phyloP scores from a whole-genome alignment of 106 monocot genomes.

The Platanthera guangdongensis region DNA sequence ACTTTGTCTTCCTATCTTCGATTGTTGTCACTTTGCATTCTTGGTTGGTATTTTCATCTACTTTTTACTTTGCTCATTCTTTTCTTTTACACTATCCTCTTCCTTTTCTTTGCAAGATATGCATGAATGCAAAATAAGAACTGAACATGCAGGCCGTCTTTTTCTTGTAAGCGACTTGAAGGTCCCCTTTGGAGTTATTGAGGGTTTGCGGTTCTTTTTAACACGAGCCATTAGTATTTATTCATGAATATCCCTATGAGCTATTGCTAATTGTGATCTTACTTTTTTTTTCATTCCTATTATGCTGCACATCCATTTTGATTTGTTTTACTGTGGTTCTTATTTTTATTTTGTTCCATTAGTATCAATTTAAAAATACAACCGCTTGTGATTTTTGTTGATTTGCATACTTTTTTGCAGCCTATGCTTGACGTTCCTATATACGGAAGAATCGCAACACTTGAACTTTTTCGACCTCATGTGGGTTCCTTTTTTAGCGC shows the following conservation, averaged over 20 bases:
- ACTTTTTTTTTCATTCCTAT: background rate
- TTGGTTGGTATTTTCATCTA: background rate
- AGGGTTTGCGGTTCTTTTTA: background rate
- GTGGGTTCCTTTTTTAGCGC: conserved; percentile 29
- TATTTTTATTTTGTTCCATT: background rate
- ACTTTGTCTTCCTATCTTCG: background rate
- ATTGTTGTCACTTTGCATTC: background rate
- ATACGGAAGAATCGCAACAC: conserved; percentile 97
- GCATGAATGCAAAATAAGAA: background rate
- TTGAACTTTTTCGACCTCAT: conserved; percentile 98
- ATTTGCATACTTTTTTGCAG: conserved; percentile 29
- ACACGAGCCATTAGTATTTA: background rate
- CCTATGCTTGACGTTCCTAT: conserved; percentile 98
- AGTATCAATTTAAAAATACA: background rate
- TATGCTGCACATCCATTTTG: background rate
- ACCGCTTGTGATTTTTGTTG: background rate
- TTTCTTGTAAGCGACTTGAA: background rate
- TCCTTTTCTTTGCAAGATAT: background rate
- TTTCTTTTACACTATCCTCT: background rate
- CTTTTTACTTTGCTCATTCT: background rate
- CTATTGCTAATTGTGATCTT: background rate
- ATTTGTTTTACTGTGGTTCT: background rate
- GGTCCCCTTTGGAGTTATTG: background rate
- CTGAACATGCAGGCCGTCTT: background rate
- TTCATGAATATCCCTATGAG: background rate